Evolutionary conservation across 345 rosid genomes (phyloP), one percentile per base, ranked within the genome.

Genomic region (Murraya paniculata): DNA sequence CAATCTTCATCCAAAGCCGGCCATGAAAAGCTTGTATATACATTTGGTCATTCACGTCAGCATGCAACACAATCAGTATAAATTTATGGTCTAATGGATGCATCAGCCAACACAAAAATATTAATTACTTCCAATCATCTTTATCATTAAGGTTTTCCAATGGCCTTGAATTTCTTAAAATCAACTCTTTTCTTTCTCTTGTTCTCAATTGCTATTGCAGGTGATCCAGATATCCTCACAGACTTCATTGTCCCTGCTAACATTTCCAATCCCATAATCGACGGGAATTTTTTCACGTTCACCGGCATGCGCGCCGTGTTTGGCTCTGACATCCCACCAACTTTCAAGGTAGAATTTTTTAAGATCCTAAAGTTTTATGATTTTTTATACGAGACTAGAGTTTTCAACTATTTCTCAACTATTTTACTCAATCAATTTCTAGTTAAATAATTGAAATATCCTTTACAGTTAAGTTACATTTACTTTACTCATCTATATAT

Each of bases 271-370:
- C 2, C 18, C 19, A 1, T 0, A 4, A 11, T 76, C 25, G 67
- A 71, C 57, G 85, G 69, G 16, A 79, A 21, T 28, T 71, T 79
- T 82, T 82, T 82, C 77, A 78, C 76, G 5, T 75, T 31, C 73
- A 70, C 80, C 1, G 73, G 73, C 7, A 11, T 75, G 69, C 59
- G 82, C 28, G 2, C 45, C 16, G 5, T 50, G 9, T 9, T 57
- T 45, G 28, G 35, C 24, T 22, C 9, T 4, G 64, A 22, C 14
- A 18, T 27, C 25, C 85, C 79, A 0, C 5, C 59, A 28, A 53
- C 19, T 13, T 78, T 79, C 73, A 74, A 35, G 7, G 38, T 39
- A 36, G 1, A 36, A 36, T 36, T 7, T 36, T 36, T 36, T 36
- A n/a, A n/a, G n/a, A n/a, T n/a, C n/a, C n/a, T 7, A 7, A 36